Evolutionary conservation across 129 eudicot genomes (phyloP), one percentile per base, ranked within the genome.

Genomic region (Daucus carota): DNA sequence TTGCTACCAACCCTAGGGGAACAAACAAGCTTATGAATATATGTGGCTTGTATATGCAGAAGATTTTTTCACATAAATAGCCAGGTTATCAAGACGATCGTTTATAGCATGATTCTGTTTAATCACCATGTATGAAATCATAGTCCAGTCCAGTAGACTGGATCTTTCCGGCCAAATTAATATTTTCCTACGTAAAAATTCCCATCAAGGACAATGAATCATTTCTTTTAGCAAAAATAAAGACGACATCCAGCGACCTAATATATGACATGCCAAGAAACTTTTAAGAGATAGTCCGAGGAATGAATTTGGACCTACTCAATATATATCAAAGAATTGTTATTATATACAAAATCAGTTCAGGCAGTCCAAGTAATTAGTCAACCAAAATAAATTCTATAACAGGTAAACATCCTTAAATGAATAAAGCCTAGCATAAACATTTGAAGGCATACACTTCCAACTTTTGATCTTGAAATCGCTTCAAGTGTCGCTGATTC

Each of bases 401-500:
- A 47, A 47, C n/a, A 47, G 0, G 57, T 47, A 18, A 18, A 50
- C 59, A 50, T 50, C 26, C 59, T 18, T 6, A 20, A 54, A 54
- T 8, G 14, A 20, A 54, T 8, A 8, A 52, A 54, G 65, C 65
- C 9, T 10, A 57, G 31, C 31, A 57, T 57, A 57, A 57, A 54
- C 7, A 57, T 57, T n/a, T 57, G 8, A 57, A 57, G 65, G 24
- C 65, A 57, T 91, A 91, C 98, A 88, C 77, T 91, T 79, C 98
- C 98, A 29, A 81, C 85, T 83, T 94, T 94, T 80, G 99, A 88
- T 81, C 90, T 89, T 73, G 97, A 94, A 87, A 93, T 65, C 65
- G 99, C 99, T 80, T 94, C 99, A 73, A 94, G 88, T 48, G 97
- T 91, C 47, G 99, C 97, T 69, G 94, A 74, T 83, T 94, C 99